Evolutionary conservation across 495 filamentous ascomycete genomes (phyloP).

Genomic region (Talaromyces nanjingensis): DNA sequence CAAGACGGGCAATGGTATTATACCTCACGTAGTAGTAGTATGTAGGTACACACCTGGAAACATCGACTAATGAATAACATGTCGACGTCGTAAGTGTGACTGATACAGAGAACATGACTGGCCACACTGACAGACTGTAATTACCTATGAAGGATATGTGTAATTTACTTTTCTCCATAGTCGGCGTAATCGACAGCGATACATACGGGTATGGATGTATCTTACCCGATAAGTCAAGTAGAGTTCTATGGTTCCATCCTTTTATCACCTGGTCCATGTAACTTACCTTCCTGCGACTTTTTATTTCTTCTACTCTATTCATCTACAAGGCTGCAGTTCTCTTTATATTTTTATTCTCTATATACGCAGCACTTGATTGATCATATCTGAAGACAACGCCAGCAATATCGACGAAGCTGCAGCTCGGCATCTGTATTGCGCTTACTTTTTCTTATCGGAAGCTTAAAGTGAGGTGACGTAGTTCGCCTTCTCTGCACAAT

Average conservation of each 20-base stretch:
- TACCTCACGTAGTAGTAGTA: neutral
- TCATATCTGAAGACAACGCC: neutral
- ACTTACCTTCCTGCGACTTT: neutral
- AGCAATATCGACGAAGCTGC: neutral
- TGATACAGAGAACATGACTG: neutral
- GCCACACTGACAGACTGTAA: neutral
- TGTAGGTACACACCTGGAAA: neutral
- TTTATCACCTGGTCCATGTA: conserved; percentile 2
- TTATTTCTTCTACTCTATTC: neutral
- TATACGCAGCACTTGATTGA: neutral
- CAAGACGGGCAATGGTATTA: neutral
- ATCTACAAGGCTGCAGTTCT: neutral
- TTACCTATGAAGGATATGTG: neutral
- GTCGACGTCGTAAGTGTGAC: neutral
- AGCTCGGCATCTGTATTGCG: neutral
- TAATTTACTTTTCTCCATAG: neutral
- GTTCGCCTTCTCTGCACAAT: conserved; percentile 7
- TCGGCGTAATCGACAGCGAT: neutral
- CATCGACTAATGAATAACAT: neutral
- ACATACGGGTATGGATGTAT: neutral
- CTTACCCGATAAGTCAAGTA: neutral
- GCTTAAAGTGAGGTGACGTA: conserved; percentile 1
- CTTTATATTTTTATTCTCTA: neutral
- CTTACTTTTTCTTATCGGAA: conserved; percentile 4
- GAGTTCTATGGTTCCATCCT: neutral